Percentiles rank a stretch among this genome's conserved stretches.
Evolutionary conservation across 352 stramenopile species (phyloP).

Genomic region (Phytophthora vignae): DNA sequence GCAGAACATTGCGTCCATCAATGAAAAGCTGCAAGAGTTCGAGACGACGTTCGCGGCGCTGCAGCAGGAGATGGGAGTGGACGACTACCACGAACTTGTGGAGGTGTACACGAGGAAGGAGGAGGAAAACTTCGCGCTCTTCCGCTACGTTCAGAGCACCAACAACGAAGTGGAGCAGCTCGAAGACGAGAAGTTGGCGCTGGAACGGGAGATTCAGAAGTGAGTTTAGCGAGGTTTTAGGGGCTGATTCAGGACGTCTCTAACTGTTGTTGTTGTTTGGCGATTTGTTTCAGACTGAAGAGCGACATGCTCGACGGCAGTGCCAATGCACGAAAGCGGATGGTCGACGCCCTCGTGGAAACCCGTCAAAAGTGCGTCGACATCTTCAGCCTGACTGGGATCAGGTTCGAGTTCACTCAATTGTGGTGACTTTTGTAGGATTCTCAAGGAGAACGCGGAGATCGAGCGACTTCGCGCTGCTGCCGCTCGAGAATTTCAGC

Average conservation of each 20-base stretch:
- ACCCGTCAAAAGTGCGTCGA: slow-evolving; percentile 65
- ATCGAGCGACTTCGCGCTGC: slow-evolving; percentile 70
- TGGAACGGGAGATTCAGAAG: slow-evolving; percentile 73
- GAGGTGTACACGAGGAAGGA: slow-evolving; percentile 74
- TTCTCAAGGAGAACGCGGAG: slow-evolving; percentile 80
- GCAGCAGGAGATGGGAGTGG: slow-evolving; percentile 71
- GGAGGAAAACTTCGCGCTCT: slow-evolving; percentile 85
- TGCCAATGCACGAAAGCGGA: slow-evolving; percentile 68
- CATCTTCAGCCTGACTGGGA: background rate
- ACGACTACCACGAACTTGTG: slow-evolving; percentile 70
- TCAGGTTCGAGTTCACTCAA: background rate
- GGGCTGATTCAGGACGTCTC: background rate
- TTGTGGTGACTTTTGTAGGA: slow-evolving; percentile 38
- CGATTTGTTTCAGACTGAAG: slow-evolving; percentile 40
- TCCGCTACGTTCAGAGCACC: slow-evolving; percentile 81
- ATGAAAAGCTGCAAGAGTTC: slow-evolving; percentile 77
- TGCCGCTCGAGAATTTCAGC: slow-evolving; percentile 74
- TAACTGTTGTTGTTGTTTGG: background rate
- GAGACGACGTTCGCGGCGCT: slow-evolving; percentile 68
- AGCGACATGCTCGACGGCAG: slow-evolving; percentile 74
- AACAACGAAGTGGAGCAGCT: slow-evolving; percentile 86
- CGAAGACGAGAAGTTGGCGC: slow-evolving; percentile 73
- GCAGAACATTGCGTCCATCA: slow-evolving; percentile 72
- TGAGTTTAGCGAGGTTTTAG: slow-evolving; percentile 14
- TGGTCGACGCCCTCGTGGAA: slow-evolving; percentile 80